phyloP scores from a whole-genome alignment of 2,329 filamentous ascomycete genomes.

The Aspergillus thermomutatus region DNA sequence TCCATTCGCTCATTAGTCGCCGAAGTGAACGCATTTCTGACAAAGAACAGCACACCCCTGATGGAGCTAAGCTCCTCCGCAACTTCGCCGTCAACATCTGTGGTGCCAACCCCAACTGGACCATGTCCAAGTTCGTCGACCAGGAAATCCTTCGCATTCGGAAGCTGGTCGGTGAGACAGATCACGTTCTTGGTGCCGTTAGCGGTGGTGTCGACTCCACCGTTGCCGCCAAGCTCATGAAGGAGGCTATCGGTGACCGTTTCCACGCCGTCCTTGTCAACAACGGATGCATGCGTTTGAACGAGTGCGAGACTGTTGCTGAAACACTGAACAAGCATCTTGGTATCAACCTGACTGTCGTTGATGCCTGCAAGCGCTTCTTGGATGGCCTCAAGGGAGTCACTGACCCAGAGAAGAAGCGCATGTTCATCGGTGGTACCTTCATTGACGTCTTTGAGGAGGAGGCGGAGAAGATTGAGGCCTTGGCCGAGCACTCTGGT shows the following conservation, averaged over 20 bases:
- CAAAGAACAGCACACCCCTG: slow-evolving; percentile 32
- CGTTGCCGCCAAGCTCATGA: slow-evolving; percentile 81
- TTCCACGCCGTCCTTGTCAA: slow-evolving; percentile 85
- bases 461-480: slow-evolving; percentile 72
- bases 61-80: slow-evolving; percentile 66
- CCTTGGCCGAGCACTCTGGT: slow-evolving; percentile 62
- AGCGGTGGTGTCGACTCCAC: slow-evolving; percentile 87
- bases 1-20: slow-evolving; percentile 4
- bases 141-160: slow-evolving; percentile 79
- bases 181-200: slow-evolving; percentile 76
- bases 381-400: slow-evolving; percentile 73
- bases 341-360: slow-evolving; percentile 84
- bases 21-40: background rate
- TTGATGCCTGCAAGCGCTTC: slow-evolving; percentile 76
- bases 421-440: slow-evolving; percentile 82
- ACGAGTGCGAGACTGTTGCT: slow-evolving; percentile 81
- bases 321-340: slow-evolving; percentile 73
- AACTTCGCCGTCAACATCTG: slow-evolving; percentile 89
- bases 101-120: slow-evolving; percentile 72
- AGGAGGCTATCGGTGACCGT: slow-evolving; percentile 77
- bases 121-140: slow-evolving; percentile 78
- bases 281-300: slow-evolving; percentile 79
- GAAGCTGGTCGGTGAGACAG: slow-evolving; percentile 73
- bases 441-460: slow-evolving; percentile 83
- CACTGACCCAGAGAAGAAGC: slow-evolving; percentile 77